phyloP scores from a whole-genome alignment of 768 basidiomycete genomes.

The Podaxis carcinomalis region DNA sequence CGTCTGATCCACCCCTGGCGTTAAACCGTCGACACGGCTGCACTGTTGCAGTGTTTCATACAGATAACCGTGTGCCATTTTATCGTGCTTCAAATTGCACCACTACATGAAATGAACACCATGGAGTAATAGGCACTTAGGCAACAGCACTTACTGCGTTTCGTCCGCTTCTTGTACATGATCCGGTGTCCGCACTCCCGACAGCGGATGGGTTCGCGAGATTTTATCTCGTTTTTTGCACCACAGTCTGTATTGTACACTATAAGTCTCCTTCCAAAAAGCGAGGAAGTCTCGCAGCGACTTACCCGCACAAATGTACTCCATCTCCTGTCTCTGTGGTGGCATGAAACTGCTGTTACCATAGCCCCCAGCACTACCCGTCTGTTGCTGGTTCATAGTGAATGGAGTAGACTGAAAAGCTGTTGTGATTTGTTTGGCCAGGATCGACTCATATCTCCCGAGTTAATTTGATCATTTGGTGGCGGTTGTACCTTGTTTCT shows the following conservation, averaged over 20 bases:
- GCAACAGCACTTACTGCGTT: slow-evolving; percentile 66
- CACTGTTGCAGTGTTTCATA: neutral
- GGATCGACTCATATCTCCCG: neutral
- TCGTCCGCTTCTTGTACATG: slow-evolving; percentile 98
- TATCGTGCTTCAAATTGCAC: slow-evolving; percentile 84
- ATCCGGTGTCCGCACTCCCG: slow-evolving; percentile 96
- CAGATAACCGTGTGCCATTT: slow-evolving; percentile 16
- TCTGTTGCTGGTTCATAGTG: slow-evolving; percentile 25
- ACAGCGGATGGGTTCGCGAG: slow-evolving; percentile 92
- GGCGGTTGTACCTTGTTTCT: neutral
- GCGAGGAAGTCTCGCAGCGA: slow-evolving; percentile 4
- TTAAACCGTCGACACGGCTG: too few species aligned
- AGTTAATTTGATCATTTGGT: neutral
- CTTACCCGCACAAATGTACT: slow-evolving; percentile 84
- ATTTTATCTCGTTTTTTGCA: slow-evolving; percentile 85
- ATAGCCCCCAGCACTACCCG: slow-evolving; percentile 12
- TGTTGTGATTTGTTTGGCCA: slow-evolving; percentile 9
- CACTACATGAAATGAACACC: slow-evolving; percentile 40
- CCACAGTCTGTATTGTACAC: slow-evolving; percentile 70
- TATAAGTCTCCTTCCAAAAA: neutral
- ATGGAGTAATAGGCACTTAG: neutral
- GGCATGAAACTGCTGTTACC: slow-evolving; percentile 27
- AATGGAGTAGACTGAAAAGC: slow-evolving; percentile 13
- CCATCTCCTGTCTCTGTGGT: slow-evolving; percentile 61
- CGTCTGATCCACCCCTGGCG: too few species aligned